Conservation (phyloP, 768 basidiomycete genomes). For the Xanthoconium stramineum region DNA sequence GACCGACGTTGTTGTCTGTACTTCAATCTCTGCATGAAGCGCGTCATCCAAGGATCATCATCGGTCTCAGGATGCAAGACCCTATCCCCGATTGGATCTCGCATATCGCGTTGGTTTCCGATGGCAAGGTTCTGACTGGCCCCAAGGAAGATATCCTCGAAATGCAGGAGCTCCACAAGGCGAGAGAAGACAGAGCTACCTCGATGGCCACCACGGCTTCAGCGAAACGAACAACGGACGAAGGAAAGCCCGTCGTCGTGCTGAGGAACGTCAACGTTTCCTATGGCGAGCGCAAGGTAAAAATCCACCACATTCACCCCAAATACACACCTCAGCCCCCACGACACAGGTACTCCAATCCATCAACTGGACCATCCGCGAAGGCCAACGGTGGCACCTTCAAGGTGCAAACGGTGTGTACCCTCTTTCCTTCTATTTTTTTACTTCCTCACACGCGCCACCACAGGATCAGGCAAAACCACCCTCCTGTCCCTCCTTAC, state of each 20-base stretch:
- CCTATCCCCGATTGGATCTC: conserved; percentile 69
- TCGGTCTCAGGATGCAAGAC: conserved; percentile 70
- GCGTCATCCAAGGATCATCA: conserved; percentile 55
- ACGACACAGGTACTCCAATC: conserved; percentile 61
- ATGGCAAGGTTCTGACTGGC: conserved; percentile 51
- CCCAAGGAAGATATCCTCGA: conserved; percentile 43
- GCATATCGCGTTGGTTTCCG: conserved; percentile 56
- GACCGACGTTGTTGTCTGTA: conserved; percentile 53
- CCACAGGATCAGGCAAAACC: conserved; percentile 86
- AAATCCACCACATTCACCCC: not conserved
- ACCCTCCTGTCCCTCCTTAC: conserved; percentile 87
- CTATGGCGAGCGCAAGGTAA: conserved; percentile 64
- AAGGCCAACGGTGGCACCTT: conserved; percentile 88
- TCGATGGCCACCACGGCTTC: not conserved
- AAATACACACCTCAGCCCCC: not conserved
- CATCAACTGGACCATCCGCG: conserved; percentile 78
- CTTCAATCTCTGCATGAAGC: conserved; percentile 51
- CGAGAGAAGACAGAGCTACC: not conserved
- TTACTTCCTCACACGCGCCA: not conserved
- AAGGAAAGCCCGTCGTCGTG: conserved; percentile 49
- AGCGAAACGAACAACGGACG: not conserved
- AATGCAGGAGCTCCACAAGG: conserved; percentile 13
- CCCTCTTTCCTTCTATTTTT: not conserved
- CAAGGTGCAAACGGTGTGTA: conserved; percentile 78
- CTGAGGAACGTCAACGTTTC: conserved; percentile 65